Base-by-base conservation (phyloP, 108 stramenopile genomes). In the Pseudonitzschia delicatissima region DNA sequence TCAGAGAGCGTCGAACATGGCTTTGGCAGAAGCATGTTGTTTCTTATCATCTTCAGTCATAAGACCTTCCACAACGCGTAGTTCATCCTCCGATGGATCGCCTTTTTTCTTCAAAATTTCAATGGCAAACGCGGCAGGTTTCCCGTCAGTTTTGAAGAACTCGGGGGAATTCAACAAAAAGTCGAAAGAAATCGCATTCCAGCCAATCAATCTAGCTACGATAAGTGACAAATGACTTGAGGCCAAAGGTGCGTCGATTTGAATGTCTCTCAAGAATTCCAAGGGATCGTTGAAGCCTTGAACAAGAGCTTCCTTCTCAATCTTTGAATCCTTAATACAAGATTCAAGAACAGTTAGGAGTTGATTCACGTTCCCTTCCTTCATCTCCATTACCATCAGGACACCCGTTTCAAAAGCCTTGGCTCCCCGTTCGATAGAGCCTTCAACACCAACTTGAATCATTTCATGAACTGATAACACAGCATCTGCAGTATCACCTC, bases 181-280 rank as follows among this genome's bases (percentile, higher is more conserved):
- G 32, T 73, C 50, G n/a, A 87, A 66, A 23, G 74, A 45, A 26
- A 88, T 35, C 35, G 72, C 69, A 18, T 76, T 74, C 36, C 70
- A 57, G 35, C 80, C 73, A 31, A 87, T 66, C 13, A 85, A 69
- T 59, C 80, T 69, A 34, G 83, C 78, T 47, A 89, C 45, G 67
- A 93, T 86, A 28, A 40, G 37, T 4, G 80, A 72, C 69, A 90
- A 64, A 57, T 85, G 78, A 17, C 60, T 75, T 8, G 67, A 65
- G 1, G 92, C 92, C 34, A 86, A 58, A 23, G 92, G 92, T 20
- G 92, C 92, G 69, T 94, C 92, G 33, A 91, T 85, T 52, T 81
- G 81, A 64, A 94, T 76, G 53, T 94, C 92, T 15, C 51, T 50
- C 31, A 89, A 62, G 50, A 84, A 89, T 59, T 94, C 89, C 72